These are phyloP conservation scores for Xerocomus minutiporus DNA, from an alignment of 1,284 basidiomycete genomes.

Conservation along the genomic window DNA sequence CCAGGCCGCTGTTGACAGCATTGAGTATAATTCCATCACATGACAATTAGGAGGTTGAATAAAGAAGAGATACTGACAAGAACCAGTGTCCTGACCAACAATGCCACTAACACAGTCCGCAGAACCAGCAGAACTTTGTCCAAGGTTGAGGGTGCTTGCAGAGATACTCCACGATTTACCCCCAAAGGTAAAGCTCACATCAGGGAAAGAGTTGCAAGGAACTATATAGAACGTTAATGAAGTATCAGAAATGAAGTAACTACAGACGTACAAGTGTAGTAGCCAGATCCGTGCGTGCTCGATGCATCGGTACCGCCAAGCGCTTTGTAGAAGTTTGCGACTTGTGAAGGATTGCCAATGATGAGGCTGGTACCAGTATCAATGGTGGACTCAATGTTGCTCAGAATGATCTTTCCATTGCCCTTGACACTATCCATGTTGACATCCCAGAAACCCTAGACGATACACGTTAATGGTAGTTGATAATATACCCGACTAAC, in stretches of 20 bases:
- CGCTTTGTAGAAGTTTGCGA: conserved; percentile 1
- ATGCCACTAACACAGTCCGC: conserved; percentile 30
- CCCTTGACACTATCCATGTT: conserved; percentile 25
- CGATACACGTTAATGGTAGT: background rate
- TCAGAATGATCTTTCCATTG: conserved; percentile 14
- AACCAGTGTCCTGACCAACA: background rate
- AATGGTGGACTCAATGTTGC: conserved; percentile 35
- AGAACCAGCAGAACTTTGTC: conserved; percentile 24
- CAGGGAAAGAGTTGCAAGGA: conserved; percentile 38
- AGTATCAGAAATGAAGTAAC: conserved; percentile 1
- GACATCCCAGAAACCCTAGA: conserved; percentile 43
- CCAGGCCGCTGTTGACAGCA: background rate
- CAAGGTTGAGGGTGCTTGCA: conserved; percentile 35
- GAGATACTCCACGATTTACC: conserved; percentile 38
- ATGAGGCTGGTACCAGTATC: conserved; percentile 50
- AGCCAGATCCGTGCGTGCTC: background rate
- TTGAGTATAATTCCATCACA: too few relatives aligned
- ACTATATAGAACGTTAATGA: conserved; percentile 31
- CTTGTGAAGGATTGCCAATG: conserved; percentile 21
- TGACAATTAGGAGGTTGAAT: too few relatives aligned
- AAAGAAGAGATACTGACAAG: conserved; percentile 1
- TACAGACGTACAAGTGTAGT: conserved; percentile 7
- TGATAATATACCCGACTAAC: background rate
- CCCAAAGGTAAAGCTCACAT: conserved; percentile 40
- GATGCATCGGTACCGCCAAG: conserved; percentile 9